These are phyloP conservation scores for Entomortierella beljakovae DNA, from an alignment of 192 early-diverging fungal species.

Conservation along the genomic window DNA sequence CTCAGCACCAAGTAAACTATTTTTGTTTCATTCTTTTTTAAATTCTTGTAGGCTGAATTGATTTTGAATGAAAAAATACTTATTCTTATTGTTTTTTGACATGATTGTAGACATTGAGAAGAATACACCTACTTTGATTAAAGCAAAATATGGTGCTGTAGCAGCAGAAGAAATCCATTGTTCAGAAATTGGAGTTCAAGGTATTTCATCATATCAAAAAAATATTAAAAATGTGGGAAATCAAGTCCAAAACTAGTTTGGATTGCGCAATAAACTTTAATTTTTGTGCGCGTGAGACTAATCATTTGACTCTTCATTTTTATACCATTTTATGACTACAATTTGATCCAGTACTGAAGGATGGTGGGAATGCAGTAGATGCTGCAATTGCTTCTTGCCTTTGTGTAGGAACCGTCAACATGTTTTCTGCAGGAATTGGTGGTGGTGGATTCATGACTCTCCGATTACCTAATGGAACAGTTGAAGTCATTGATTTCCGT, in stretches of 20 bases:
- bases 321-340: neutral
- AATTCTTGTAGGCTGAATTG: neutral
- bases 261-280: conserved; percentile 20
- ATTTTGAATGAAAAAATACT: neutral
- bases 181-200: conserved; percentile 74
- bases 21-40: neutral
- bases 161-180: conserved; percentile 77
- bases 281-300: neutral
- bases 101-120: conserved; percentile 21
- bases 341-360: conserved; percentile 70
- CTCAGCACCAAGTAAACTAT: conserved; percentile 13
- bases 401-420: conserved; percentile 91
- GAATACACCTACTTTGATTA: conserved; percentile 47
- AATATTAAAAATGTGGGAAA: neutral
- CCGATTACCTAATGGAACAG: conserved; percentile 66
- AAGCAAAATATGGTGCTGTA: conserved; percentile 70
- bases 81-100: neutral
- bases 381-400: conserved; percentile 87
- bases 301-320: neutral
- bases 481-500: conserved; percentile 87
- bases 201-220: conserved; percentile 24
- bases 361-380: conserved; percentile 92
- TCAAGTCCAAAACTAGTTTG: neutral
- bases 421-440: conserved; percentile 91
- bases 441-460: conserved; percentile 96